Base-by-base conservation (phyloP, 305 asterid genomes). In the Fraxinus dipetala region DNA sequence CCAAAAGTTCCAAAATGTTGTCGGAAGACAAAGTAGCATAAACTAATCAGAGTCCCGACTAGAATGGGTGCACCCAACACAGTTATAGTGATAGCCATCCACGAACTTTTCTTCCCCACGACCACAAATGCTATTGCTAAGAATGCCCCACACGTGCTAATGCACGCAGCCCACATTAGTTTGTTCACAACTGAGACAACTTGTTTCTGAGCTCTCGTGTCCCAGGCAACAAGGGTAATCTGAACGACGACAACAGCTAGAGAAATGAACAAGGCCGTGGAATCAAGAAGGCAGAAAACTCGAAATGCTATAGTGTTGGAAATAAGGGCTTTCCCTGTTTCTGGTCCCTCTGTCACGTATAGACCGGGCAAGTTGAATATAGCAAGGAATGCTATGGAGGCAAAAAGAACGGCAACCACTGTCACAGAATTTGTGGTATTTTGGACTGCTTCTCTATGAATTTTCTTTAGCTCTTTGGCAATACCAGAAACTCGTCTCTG, bases 111-210 rank as follows among this genome's bases (percentile, higher is more conserved):
- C 86, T 84, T 88, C 20, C 98, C 99, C 8, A 95, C 99, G 4
- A 96, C 92, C 16, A 96, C 97, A 16, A 93, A 96, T 4, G 97
- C 92, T 24, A 96, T 88, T 0, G 99, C 92, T 74, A 94, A 38
- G 79, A 93, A 96, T 2, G 99, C 98, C 2, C 98, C 99, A 13
- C 98, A 96, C 0, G 98, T 96, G 89, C 96, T 92, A 26, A 95
- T 80, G 13, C 99, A 92, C 1, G 99, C 99, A 0, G 97, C 94
- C 99, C 99, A 96, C 99, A 96, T 95, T 86, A 96, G 79, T 90
- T 96, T 96, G 78, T 96, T 96, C 82, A 96, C 98, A 4, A 96
- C 93, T 0, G 98, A 92, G 30, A 96, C 98, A 0, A 96, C 92
- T 78, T 87, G 93, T 84, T 87, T 93, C 89, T 96, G 98, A 14